Evolutionary conservation across 2,329 filamentous ascomycete species (phyloP).

Genomic region (Apiospora marii): DNA sequence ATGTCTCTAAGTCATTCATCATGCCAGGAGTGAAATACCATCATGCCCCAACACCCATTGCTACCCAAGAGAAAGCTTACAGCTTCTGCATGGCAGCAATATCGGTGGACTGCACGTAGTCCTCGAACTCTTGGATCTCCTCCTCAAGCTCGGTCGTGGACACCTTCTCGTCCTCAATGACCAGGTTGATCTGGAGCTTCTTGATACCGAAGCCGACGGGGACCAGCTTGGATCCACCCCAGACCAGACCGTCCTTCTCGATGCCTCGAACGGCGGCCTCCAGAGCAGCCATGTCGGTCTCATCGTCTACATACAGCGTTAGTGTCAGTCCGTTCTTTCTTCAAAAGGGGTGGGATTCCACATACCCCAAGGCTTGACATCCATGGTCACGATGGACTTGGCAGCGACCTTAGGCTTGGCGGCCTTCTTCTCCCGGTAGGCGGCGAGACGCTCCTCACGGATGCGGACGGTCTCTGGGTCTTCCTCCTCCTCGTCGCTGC

Average conservation of each 20-base stretch:
- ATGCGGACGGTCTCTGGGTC: conserved; percentile 84
- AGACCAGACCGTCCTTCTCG: conserved; percentile 92
- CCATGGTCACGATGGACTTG: conserved; percentile 95
- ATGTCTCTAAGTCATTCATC: conserved; percentile 42
- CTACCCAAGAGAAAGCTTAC: conserved; percentile 58
- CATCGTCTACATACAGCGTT: conserved; percentile 69
- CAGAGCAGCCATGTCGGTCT: conserved; percentile 88
- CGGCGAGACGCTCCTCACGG: conserved; percentile 88
- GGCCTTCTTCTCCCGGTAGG: conserved; percentile 98
- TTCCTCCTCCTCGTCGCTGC: conserved; percentile 83
- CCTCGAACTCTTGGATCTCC: conserved; percentile 83
- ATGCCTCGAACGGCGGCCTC: conserved; percentile 84
- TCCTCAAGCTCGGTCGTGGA: conserved; percentile 87
- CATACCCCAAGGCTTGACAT: conserved; percentile 99
- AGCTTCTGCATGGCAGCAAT: conserved; percentile 92
- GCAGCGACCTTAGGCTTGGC: conserved; percentile 89
- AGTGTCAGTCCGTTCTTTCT: conserved; percentile 9
- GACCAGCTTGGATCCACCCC: conserved; percentile 91
- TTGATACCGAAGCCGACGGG: conserved; percentile 96
- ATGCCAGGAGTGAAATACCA: conserved; percentile 37
- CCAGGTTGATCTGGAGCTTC: conserved; percentile 98
- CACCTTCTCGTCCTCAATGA: conserved; percentile 97
- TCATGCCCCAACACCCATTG: conserved; percentile 32
- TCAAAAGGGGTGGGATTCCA: conserved; percentile 32
- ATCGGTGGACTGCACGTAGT: conserved; percentile 95